phyloP scores from a whole-genome alignment of 2,329 filamentous ascomycete species.

The Chaetoscypha palmicola region DNA sequence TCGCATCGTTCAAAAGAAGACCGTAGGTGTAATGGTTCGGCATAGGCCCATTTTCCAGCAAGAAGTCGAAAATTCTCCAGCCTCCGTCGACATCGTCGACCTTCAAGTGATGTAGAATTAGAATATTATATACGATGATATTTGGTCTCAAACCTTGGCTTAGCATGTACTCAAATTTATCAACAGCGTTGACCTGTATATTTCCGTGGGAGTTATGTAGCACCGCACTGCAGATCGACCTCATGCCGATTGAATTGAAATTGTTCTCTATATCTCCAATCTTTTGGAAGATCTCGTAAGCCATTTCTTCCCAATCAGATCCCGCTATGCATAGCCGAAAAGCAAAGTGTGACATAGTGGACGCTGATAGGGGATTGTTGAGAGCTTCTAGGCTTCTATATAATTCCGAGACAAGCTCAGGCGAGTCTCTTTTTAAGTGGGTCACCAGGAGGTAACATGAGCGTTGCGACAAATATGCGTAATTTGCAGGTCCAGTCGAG shows the following conservation, averaged over 20 bases:
- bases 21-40: conserved; percentile 62
- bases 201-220: conserved; percentile 37
- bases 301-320: conserved; percentile 35
- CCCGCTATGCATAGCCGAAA: conserved; percentile 34
- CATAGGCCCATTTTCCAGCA: conserved; percentile 50
- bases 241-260: conserved; percentile 40
- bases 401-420: conserved; percentile 14
- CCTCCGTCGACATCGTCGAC: conserved; percentile 56
- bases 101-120: conserved; percentile 65
- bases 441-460: conserved; percentile 20
- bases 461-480: conserved; percentile 15
- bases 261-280: conserved; percentile 34
- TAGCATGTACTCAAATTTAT: conserved; percentile 50
- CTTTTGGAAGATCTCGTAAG: conserved; percentile 39
- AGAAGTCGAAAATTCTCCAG: conserved; percentile 56
- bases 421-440: conserved; percentile 10
- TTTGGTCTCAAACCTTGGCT: conserved; percentile 57
- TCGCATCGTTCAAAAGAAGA: conserved; percentile 65
- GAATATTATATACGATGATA: conserved; percentile 54
- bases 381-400: conserved; percentile 15
- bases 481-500: conserved; percentile 8
- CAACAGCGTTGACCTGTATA: conserved; percentile 39
- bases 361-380: conserved; percentile 17
- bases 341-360: conserved; percentile 27
- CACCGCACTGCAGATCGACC: conserved; percentile 52